phyloP scores from a whole-genome alignment of 371 early-diverging fungal genomes.

The Mortierella sp. region DNA sequence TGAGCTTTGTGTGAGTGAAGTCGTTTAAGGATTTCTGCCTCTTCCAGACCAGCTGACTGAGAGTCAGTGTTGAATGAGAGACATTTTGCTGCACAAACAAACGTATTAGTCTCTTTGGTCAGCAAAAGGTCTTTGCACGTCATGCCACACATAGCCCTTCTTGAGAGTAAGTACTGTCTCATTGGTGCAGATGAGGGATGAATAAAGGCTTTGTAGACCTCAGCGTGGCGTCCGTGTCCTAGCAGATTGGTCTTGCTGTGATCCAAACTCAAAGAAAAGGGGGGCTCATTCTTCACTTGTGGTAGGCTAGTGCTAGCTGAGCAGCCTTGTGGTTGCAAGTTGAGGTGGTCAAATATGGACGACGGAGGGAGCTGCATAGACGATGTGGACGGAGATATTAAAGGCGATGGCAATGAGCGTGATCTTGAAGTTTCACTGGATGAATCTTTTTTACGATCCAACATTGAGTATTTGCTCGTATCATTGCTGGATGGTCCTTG shows the following conservation, averaged over 20 bases:
- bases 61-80: conserved; percentile 61
- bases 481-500: neutral
- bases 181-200: conserved; percentile 35
- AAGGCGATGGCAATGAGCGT: conserved; percentile 15
- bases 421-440: conserved; percentile 4
- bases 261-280: conserved; percentile 59
- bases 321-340: neutral
- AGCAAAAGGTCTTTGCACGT: conserved; percentile 35
- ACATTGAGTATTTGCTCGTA: neutral
- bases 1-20: conserved; percentile 26
- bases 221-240: conserved; percentile 70
- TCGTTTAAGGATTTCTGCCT: conserved; percentile 58
- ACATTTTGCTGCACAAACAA: conserved; percentile 70
- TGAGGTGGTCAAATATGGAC: conserved; percentile 3
- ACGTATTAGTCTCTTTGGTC: neutral
- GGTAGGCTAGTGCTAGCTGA: neutral
- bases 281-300: neutral
- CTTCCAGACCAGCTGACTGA: conserved; percentile 60
- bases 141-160: conserved; percentile 17
- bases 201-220: conserved; percentile 62
- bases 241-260: conserved; percentile 63
- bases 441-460: neutral
- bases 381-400: conserved; percentile 17
- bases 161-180: conserved; percentile 30
- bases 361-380: conserved; percentile 8